phyloP scores from a whole-genome alignment of 306 rosid genomes.

The Vachellia collinsii region DNA sequence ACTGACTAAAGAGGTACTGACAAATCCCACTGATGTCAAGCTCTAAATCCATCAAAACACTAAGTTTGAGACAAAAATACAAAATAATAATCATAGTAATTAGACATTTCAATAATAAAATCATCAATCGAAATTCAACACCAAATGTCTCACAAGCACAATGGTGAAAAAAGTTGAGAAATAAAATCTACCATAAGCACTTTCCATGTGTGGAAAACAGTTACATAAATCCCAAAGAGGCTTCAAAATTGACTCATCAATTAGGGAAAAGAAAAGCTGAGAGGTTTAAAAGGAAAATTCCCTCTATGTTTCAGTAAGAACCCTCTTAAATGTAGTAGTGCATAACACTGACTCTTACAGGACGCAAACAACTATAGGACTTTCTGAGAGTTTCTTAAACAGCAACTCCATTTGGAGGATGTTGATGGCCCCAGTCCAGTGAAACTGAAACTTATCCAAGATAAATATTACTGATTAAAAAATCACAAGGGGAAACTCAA shows the following conservation, averaged over 20 bases:
- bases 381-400: background rate
- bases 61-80: conserved; percentile 21
- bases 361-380: background rate
- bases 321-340: background rate
- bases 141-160: conserved; percentile 30
- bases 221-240: conserved; percentile 7
- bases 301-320: background rate
- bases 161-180: conserved; percentile 12
- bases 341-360: background rate
- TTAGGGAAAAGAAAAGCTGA: background rate
- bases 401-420: background rate
- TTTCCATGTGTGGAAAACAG: conserved; percentile 10
- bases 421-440: background rate
- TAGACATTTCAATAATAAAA: conserved; percentile 35
- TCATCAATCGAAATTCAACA: background rate
- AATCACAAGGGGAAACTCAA: background rate
- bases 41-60: conserved; percentile 60
- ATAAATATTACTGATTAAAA: background rate
- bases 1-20: conserved; percentile 71
- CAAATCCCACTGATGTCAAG: conserved; percentile 78
- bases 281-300: background rate
- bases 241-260: background rate
- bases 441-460: background rate
- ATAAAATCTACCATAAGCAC: background rate
- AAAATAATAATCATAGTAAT: background rate